Conservation (phyloP, 129 eudicot species). For the Smallanthus sonchifolius region DNA sequence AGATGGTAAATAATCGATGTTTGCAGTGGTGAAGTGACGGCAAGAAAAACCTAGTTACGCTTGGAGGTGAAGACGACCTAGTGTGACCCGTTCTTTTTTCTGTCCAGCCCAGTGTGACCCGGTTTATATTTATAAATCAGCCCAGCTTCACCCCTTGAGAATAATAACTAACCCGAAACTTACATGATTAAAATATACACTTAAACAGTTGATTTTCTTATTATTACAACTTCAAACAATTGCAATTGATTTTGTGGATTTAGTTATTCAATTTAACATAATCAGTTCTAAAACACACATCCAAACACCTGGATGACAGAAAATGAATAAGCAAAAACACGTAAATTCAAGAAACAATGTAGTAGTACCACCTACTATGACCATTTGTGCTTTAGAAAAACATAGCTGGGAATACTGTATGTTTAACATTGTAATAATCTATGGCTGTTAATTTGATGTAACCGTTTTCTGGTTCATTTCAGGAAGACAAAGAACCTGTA, state of each 20-base stretch:
- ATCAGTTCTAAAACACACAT: not conserved
- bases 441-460: too few species aligned
- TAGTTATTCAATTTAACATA: not conserved
- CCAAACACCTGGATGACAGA: not conserved
- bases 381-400: not conserved
- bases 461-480: not conserved
- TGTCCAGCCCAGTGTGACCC: too few species aligned
- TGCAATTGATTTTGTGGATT: not conserved
- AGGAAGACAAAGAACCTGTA: constrained; percentile 98
- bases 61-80: too few species aligned
- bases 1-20: constrained; percentile 45
- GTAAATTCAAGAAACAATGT: not conserved
- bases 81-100: too few species aligned
- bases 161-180: too few species aligned
- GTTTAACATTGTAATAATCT: not conserved
- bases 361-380: not conserved
- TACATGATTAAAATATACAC: not conserved
- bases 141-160: too few species aligned
- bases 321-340: not conserved
- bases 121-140: too few species aligned
- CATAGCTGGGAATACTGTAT: not conserved
- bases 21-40: too few species aligned
- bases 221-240: not conserved
- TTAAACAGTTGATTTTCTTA: not conserved
- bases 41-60: too few species aligned